Evolutionary conservation across 2,329 filamentous ascomycete genomes (phyloP), one percentile per base, ranked within the genome.

Genomic region (Paraconiothyrium sp.): DNA sequence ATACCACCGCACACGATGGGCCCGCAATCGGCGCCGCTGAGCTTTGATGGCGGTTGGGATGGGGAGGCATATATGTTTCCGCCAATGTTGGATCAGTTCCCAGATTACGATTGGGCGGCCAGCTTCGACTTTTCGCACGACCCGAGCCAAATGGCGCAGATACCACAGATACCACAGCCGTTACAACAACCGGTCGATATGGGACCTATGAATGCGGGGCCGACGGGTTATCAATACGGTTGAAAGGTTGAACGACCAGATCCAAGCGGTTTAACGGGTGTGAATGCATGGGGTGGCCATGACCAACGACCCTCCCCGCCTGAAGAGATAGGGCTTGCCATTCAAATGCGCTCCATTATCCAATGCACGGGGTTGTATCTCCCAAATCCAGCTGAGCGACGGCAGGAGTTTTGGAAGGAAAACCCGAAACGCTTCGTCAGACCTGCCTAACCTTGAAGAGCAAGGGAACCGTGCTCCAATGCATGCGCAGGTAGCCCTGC

Each of bases 91-190:
- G 74, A 78, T 24, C 75, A 77, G 37, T 78, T 77, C n/a, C 74
- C 73, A 10, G 76, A 78, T 59, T 78, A 77, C 48, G 76, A 78
- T 52, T 78, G 76, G 76, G 76, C 75, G 4, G 72, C 76, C 10
- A 73, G 75, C 20, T 77, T 77, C 46, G 71, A 77, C 27, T 76
- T 76, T 24, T 72, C 74, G 1, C 76, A 71, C 32, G 72, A 74
- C 34, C 52, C 39, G 9, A 72, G 72, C 48, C 68, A 70, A 16
- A 72, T 66, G 34, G 65, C 67, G 37, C 67, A 70, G 50, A 67
- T 73, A 59, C 65, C 66, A 30, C 58, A 58, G 51, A 65, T 64
- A 20, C 54, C 8, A 20, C 54, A 47, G 54, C 41, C 41, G 51
- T 65, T 64, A 20, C 54, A 34, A n/a, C 54, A 47, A 27, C 27